Evolutionary conservation across 2,329 filamentous ascomycete genomes (phyloP), one percentile per base, ranked within the genome.

Genomic region (Monilinia fructigena): DNA sequence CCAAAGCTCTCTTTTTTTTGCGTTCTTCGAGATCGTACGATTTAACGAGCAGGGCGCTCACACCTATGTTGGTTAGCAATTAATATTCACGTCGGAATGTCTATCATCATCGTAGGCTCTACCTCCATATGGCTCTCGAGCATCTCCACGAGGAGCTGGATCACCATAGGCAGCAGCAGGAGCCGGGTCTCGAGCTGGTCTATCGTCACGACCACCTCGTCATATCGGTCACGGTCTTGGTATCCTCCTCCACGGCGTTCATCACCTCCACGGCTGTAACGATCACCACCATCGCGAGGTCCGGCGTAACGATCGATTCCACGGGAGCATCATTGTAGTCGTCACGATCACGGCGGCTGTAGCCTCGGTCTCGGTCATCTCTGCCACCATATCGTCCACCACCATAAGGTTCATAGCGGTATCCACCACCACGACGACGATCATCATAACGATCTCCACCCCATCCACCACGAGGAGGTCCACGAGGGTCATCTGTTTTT

Each of bases 131-230:
- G 79, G 76, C 70, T 81, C 79, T 70, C 79, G 77, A 68, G 74
- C 74, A 23, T 81, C 79, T 71, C 74, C 76, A 73, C 79, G 79
- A 73, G 79, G 75, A 71, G 75, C 78, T 72, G 79, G 67, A 70
- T 81, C 79, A 71, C 76, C 77, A 72, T 80, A 81, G 70, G 77
- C 76, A 61, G 79, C 72, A 70, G 77, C 75, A 42, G 79, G 77
- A 65, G 74, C 70, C 68, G 70, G 72, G 67, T 80, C 79, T 66
- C 79, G 78, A 72, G 77, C 72, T 71, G 78, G 76, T 65, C 78
- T 77, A 59, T 86, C 83, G 63, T 82, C 81, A 63, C 86, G 83
- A 68, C 83, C 80, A 68, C 80, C 79, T 67, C 79, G 38, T 76
- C 75, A 67, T 75, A 73, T 63, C 77, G 75, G 23, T 83, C 80